Percentiles rank a stretch among this genome's conserved stretches.
Evolutionary conservation across 345 rosid species (phyloP).

Genomic region (Moricandia moricandioides): DNA sequence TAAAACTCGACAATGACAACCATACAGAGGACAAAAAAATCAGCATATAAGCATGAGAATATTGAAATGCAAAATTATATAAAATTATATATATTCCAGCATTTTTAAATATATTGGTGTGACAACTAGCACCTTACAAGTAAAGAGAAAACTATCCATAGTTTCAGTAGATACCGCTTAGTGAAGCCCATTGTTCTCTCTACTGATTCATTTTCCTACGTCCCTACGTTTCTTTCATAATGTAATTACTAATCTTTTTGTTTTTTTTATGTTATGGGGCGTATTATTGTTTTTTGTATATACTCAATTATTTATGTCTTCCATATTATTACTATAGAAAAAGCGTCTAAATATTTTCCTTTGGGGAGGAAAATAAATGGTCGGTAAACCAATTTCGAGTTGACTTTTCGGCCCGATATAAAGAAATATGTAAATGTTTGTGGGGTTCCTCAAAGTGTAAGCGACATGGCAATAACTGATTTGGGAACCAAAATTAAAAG

Average conservation of each 20-base stretch:
- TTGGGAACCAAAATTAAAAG: neutral
- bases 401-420: constrained; percentile 20
- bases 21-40: neutral
- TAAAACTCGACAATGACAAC: constrained; percentile 22
- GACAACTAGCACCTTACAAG: constrained; percentile 26
- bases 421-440: neutral
- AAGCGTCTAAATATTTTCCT: neutral
- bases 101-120: constrained; percentile 3
- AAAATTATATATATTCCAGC: neutral
- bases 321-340: neutral
- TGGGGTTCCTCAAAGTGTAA: neutral
- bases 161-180: constrained; percentile 28
- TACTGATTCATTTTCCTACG: constrained; percentile 2
- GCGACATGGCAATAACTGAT: neutral
- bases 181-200: constrained; percentile 30
- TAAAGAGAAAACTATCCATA: neutral
- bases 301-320: neutral
- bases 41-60: neutral
- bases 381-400: constrained; percentile 19
- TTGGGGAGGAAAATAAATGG: constrained; percentile 1
- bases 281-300: neutral
- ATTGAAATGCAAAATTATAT: neutral
- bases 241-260: neutral
- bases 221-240: constrained; percentile 10
- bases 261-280: constrained; percentile 11